These are phyloP conservation scores for Fistulinella staudtii DNA, from an alignment of 1,284 basidiomycete species.

Conservation along the genomic window DNA sequence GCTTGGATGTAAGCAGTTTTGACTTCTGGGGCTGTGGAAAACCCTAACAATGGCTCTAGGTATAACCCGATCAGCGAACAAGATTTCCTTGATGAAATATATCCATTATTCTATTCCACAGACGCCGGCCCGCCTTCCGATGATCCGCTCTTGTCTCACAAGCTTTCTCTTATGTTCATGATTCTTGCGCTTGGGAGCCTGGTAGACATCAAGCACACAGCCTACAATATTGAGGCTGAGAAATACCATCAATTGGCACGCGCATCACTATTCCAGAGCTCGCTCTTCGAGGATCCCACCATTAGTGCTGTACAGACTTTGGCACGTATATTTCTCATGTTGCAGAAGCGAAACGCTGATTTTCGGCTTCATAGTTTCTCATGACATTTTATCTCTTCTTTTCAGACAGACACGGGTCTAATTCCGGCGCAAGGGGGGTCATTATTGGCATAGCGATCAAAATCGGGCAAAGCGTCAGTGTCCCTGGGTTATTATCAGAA, in stretches of 20 bases:
- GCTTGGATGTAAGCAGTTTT: conserved; percentile 63
- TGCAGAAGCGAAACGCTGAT: conserved; percentile 11
- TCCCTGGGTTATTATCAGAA: conserved; percentile 11
- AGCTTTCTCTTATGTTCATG: conserved; percentile 71
- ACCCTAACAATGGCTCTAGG: conserved; percentile 40
- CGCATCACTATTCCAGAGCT: conserved; percentile 66
- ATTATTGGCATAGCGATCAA: conserved; percentile 77
- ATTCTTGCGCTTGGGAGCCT: conserved; percentile 70
- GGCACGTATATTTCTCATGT: conserved; percentile 39
- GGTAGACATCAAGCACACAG: conserved; percentile 58
- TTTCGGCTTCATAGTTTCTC: conserved; percentile 47
- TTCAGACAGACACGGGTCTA: conserved; percentile 66
- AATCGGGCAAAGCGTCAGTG: conserved; percentile 70
- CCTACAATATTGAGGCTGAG: conserved; percentile 73
- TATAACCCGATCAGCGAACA: conserved; percentile 66
- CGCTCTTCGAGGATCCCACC: conserved; percentile 71
- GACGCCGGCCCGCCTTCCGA: conserved; percentile 44
- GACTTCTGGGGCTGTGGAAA: not conserved
- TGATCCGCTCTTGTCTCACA: conserved; percentile 59
- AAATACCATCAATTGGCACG: conserved; percentile 73
- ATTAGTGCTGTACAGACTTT: conserved; percentile 67
- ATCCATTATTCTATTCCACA: conserved; percentile 56
- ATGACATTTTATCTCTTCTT: conserved; percentile 78
- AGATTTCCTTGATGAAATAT: conserved; percentile 65
- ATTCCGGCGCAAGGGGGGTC: conserved; percentile 70